Base-by-base conservation (phyloP, 495 filamentous ascomycete species). In the Penicillium cinerascens region DNA sequence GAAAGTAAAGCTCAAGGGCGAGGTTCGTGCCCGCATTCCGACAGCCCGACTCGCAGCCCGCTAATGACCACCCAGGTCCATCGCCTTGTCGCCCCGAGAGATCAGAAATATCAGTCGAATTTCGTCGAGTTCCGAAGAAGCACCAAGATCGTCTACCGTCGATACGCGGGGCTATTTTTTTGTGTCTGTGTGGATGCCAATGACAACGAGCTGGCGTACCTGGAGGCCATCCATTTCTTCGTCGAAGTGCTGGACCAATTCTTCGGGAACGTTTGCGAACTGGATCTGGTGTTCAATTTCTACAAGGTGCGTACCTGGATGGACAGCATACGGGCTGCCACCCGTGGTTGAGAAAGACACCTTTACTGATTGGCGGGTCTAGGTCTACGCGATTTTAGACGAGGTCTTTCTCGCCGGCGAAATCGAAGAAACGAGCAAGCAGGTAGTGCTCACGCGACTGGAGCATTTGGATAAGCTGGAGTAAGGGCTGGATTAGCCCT, bases 91-190 rank as follows among this genome's bases (percentile, higher is more conserved):
- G 93, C 93, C 4, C 93, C 93, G 9, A 86, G 93, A 60, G 93
- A 98, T 71, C 93, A 98, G 72, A 98, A 98, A 72, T 95, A 98
- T 75, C 93, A 98, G 69, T 95, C 89, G 67, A 98, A 98, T 75
- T 98, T 98, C 67, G 93, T 98, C 73, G 93, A 98, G 76, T 87
- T 88, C 70, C 77, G 77, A 42, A 63, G 68, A 45, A 91, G 82
- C 84, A 92, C 66, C 59, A 97, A 96, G 75, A 86, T 98, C 58
- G 90, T 98, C 20, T 98, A 98, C 74, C 87, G 93, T 21, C 85
- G 93, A 46, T 98, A 98, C 74, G 93, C 93, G 0, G 93, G 93
- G 0, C 82, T 98, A 20, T 98, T 98, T 78, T 98, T 97, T 73
- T 97, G 93, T 76, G 95, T 92, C 16, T 97, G 95, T 71, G 93